A percentile compares a stretch with the other conserved stretches of the same genome.
phyloP scores from a whole-genome alignment of 306 rosid genomes.

The barrel medic (Medicago truncatula) region DNA sequence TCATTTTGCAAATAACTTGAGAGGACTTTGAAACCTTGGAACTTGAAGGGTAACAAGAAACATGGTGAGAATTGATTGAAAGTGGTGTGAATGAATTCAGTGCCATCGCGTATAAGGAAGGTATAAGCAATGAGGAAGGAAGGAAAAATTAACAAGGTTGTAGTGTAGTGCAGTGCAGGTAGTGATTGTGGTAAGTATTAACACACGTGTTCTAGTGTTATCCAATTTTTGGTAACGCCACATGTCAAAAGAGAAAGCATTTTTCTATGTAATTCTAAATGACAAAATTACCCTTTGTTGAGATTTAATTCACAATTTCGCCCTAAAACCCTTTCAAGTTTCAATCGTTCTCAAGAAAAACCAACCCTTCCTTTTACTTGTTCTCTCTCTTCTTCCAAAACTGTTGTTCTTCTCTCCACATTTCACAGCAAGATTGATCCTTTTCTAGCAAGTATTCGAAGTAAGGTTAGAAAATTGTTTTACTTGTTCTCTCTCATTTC shows the following conservation, averaged over 20 bases:
- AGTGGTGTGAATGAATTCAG: constrained; percentile 59
- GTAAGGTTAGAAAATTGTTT: too few relatives aligned
- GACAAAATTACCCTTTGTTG: too few relatives aligned
- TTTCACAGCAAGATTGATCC: too few relatives aligned
- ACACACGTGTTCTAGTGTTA: constrained; percentile 44
- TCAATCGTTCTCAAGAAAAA: too few relatives aligned
- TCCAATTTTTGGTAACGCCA: constrained; percentile 24
- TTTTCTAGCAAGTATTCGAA: too few relatives aligned
- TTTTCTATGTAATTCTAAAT: too few relatives aligned
- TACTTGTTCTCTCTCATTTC: too few relatives aligned
- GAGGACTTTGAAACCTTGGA: constrained; percentile 49
- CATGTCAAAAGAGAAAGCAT: neutral
- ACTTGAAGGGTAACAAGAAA: constrained; percentile 52
- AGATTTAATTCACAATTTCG: too few relatives aligned
- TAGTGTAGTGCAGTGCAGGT: constrained; percentile 1
- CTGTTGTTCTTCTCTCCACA: too few relatives aligned
- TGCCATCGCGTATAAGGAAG: constrained; percentile 50
- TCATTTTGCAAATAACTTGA: constrained; percentile 46
- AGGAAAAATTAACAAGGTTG: neutral
- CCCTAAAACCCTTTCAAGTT: too few relatives aligned
- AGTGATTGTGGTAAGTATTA: constrained; percentile 29
- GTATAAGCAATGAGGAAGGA: neutral
- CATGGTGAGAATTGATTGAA: constrained; percentile 45
- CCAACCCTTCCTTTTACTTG: too few relatives aligned
- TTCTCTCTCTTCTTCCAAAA: too few relatives aligned